Conservation (phyloP, 768 basidiomycete species). For the Leccinum aurantiacum region DNA sequence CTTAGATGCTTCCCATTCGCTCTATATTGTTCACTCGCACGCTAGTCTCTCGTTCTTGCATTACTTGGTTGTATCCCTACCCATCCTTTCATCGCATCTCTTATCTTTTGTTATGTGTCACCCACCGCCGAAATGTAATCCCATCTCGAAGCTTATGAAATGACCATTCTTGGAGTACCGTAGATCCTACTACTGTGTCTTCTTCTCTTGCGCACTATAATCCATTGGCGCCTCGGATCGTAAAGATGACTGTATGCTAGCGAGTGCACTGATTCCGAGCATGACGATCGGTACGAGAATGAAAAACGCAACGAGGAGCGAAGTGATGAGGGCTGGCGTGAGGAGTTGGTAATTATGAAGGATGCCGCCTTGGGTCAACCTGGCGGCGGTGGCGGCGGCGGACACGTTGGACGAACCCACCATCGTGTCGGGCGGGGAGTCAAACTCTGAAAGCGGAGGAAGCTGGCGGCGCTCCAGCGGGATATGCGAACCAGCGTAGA, state of each 20-base stretch:
- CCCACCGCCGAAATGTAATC: slow-evolving; percentile 16
- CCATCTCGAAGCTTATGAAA: slow-evolving; percentile 17
- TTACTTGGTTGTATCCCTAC: slow-evolving; percentile 31
- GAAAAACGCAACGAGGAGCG: slow-evolving; percentile 64
- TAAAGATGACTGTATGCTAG: slow-evolving; percentile 72
- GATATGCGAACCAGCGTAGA: slow-evolving; percentile 58
- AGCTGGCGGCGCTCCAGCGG: slow-evolving; percentile 44
- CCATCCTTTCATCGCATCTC: slow-evolving; percentile 24
- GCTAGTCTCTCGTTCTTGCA: slow-evolving; percentile 16
- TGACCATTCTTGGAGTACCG: slow-evolving; percentile 16
- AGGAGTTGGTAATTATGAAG: slow-evolving; percentile 75
- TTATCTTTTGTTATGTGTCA: slow-evolving; percentile 24
- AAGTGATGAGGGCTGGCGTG: slow-evolving; percentile 69
- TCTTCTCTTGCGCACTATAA: slow-evolving; percentile 69
- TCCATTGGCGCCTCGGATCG: slow-evolving; percentile 63
- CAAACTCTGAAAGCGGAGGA: slow-evolving; percentile 29
- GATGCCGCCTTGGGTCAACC: slow-evolving; percentile 52
- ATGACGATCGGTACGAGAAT: slow-evolving; percentile 65
- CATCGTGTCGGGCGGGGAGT: slow-evolving; percentile 23
- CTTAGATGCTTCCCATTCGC: slow-evolving; percentile 14
- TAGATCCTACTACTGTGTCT: slow-evolving; percentile 57
- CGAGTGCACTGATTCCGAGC: slow-evolving; percentile 62
- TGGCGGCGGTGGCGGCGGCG: slow-evolving; percentile 1
- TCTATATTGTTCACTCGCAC: slow-evolving; percentile 13
- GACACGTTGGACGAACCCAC: slow-evolving; percentile 34